Evolutionary conservation across 2,329 filamentous ascomycete genomes (phyloP).

Genomic region (Neonectria hederae): DNA sequence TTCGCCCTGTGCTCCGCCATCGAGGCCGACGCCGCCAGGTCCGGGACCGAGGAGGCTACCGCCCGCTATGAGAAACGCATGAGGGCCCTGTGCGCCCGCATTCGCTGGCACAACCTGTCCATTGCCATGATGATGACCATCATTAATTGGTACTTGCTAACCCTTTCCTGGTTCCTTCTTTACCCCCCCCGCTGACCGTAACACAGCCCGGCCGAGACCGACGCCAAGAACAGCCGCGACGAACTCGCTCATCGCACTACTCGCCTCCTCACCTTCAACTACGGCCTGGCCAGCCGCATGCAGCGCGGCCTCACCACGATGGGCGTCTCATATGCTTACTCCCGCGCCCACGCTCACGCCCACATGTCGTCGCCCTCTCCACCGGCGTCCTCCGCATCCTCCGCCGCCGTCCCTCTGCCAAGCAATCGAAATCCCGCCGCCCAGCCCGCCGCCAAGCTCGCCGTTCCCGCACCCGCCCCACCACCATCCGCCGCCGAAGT

Average conservation of each 20-base stretch:
- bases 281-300: slow-evolving; percentile 45
- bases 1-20: slow-evolving; percentile 43
- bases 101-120: slow-evolving; percentile 51
- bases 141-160: slow-evolving; percentile 48
- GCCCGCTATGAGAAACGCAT: slow-evolving; percentile 41
- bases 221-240: slow-evolving; percentile 49
- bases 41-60: slow-evolving; percentile 30
- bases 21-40: slow-evolving; percentile 34
- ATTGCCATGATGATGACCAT: slow-evolving; percentile 53
- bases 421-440: slow-evolving; percentile 12
- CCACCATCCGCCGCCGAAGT: slow-evolving; percentile 26
- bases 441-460: slow-evolving; percentile 16
- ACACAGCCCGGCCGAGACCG: slow-evolving; percentile 47
- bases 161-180: not conserved
- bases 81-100: slow-evolving; percentile 44
- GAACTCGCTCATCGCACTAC: slow-evolving; percentile 48
- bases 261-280: slow-evolving; percentile 48
- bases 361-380: slow-evolving; percentile 1
- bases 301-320: slow-evolving; percentile 36
- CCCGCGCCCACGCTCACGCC: slow-evolving; percentile 19
- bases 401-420: slow-evolving; percentile 25
- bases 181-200: not conserved
- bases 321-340: not conserved
- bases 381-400: slow-evolving; percentile 25
- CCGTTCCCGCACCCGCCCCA: not conserved